Percentiles rank a stretch among this genome's conserved stretches.
These are phyloP conservation scores for Graphilbum fragrans DNA, from an alignment of 2,329 filamentous ascomycete genomes.

Conservation along the genomic window DNA sequence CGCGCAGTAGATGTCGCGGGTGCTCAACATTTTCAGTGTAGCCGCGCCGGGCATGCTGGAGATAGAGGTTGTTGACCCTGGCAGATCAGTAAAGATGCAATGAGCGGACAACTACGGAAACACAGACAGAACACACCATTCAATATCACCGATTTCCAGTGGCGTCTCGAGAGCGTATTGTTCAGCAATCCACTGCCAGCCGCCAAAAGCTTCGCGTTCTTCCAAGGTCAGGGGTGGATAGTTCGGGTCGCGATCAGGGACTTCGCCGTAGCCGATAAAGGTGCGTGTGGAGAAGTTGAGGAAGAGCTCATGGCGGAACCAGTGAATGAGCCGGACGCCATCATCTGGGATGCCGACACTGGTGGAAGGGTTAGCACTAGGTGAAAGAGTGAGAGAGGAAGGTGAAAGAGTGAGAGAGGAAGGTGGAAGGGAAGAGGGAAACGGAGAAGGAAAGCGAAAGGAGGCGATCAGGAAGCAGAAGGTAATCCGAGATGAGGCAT, in stretches of 20 bases:
- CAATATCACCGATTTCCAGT: neutral
- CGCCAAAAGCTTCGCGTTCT: conserved; percentile 1
- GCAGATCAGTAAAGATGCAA: neutral
- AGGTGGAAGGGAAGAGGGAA: too few species aligned
- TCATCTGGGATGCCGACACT: neutral
- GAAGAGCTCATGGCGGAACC: neutral
- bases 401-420: neutral
- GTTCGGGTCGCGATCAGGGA: neutral
- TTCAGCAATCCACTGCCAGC: conserved; percentile 1
- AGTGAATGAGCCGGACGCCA: neutral
- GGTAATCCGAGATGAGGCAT: too few species aligned
- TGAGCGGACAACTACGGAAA: neutral
- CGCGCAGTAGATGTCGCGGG: neutral
- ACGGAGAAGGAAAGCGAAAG: neutral
- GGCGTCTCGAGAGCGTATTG: neutral
- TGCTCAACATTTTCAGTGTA: neutral
- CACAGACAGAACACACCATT: neutral
- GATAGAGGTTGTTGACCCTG: conserved; percentile 1
- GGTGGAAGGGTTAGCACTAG: neutral
- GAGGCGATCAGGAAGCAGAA: neutral
- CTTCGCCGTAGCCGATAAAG: conserved; percentile 1
- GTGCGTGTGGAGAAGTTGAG: conserved; percentile 1
- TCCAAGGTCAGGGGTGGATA: neutral
- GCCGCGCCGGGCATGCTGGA: neutral
- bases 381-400: neutral